These are phyloP conservation scores for Debaryomycetaceae sp. DNA, from an alignment of 1,139 yeast species.

Conservation along the genomic window DNA sequence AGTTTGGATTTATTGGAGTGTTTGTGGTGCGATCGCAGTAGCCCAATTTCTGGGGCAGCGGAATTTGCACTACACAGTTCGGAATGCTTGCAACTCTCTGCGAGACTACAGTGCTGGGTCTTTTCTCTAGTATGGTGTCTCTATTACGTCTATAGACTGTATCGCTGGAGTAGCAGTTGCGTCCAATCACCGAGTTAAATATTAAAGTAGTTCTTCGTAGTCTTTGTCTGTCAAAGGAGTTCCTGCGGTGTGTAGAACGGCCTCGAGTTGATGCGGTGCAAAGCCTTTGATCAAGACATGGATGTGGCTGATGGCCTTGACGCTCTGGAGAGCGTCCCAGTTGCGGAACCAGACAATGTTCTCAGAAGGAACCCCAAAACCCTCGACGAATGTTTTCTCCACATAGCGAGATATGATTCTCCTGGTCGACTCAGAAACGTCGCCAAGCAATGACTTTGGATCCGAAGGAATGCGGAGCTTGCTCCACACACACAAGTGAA, in stretches of 20 bases:
- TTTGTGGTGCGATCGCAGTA: too few relatives aligned
- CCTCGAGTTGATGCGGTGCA: slow-evolving; percentile 16
- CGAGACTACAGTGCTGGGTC: too few relatives aligned
- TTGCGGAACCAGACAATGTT: slow-evolving; percentile 59
- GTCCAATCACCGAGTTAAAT: too few relatives aligned
- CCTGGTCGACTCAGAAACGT: slow-evolving; percentile 38
- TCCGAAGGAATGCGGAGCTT: slow-evolving; percentile 33
- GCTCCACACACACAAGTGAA: slow-evolving; percentile 45
- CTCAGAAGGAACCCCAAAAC: slow-evolving; percentile 31
- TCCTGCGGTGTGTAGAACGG: slow-evolving; percentile 20
- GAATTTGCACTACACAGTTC: too few relatives aligned
- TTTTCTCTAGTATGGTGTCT: too few relatives aligned
- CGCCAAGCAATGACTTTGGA: slow-evolving; percentile 37
- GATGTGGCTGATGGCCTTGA: slow-evolving; percentile 54
- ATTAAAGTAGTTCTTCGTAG: slow-evolving; percentile 6
- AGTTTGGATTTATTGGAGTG: too few relatives aligned
- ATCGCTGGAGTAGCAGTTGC: background rate
- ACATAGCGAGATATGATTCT: slow-evolving; percentile 37
- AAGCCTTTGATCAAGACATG: slow-evolving; percentile 50
- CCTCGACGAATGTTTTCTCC: slow-evolving; percentile 41
- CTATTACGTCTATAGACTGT: background rate
- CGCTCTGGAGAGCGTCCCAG: slow-evolving; percentile 60
- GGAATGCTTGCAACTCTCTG: too few relatives aligned
- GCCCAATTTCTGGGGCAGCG: too few relatives aligned
- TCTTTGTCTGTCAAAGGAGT: slow-evolving; percentile 18